Conservation (phyloP, 1,284 basidiomycete genomes). For the Tilletiaria anomala region DNA sequence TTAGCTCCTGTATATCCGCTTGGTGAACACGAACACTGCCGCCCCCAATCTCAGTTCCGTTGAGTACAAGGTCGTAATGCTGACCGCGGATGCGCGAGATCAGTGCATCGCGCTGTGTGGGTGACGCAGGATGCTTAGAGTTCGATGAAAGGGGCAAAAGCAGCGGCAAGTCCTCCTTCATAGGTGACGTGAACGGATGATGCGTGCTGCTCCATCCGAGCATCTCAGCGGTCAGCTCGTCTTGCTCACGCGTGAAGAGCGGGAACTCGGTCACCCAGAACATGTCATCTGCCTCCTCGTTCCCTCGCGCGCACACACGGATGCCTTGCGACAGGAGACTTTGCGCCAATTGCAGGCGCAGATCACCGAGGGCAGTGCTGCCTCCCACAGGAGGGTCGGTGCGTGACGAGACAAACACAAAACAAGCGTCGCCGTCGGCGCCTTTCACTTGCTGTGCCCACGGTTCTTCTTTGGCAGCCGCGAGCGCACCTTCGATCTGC, state of each 20-base stretch:
- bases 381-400: conserved; percentile 51
- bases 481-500: too few relatives aligned
- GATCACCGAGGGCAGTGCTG: conserved; percentile 62
- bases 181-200: conserved; percentile 92
- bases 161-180: conserved; percentile 64
- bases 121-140: background rate
- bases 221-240: conserved; percentile 71
- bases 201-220: conserved; percentile 82
- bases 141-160: conserved; percentile 45
- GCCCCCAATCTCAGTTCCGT: conserved; percentile 84
- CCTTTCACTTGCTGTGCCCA: too few relatives aligned
- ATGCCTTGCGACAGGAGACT: conserved; percentile 52
- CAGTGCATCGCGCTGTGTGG: background rate
- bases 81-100: conserved; percentile 55
- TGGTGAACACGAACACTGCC: conserved; percentile 87
- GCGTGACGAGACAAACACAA: conserved; percentile 13
- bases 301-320: conserved; percentile 51
- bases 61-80: conserved; percentile 92
- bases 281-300: conserved; percentile 43
- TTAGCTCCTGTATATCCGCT: conserved; percentile 63
- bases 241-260: conserved; percentile 64
- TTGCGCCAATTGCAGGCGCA: conserved; percentile 53
- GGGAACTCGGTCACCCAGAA: conserved; percentile 93
- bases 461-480: too few relatives aligned
- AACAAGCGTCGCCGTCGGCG: too few relatives aligned